Base-by-base conservation (phyloP, 2,329 filamentous ascomycete species). In the Zymoseptoria crescenta region DNA sequence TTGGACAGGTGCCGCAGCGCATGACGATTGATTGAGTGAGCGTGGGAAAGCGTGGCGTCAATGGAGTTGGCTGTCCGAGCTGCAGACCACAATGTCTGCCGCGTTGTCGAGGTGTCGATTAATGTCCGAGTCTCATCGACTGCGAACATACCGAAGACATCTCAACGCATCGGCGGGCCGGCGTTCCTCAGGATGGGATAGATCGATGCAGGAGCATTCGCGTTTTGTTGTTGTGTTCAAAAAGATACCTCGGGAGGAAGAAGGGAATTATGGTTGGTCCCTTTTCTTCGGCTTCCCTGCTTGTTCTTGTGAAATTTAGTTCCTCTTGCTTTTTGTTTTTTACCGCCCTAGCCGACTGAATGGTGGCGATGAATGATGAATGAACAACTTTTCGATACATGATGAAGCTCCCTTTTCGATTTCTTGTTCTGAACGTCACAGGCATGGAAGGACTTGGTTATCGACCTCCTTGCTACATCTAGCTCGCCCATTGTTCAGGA, bases 11-110 rank as follows among this genome's bases (percentile, higher is more conserved):
- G 41, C 66, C 65, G 50, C 60, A 62, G 48, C 62, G 71, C 59
- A 80, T 80, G 78, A 78, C 76, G 56, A 80, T 80, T 67, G 78
- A 80, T 67, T 80, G 62, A 65, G 50, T 7, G 24, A 41, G 10
- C 27, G 10, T 7, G 35, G 35, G 13, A 16, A 45, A 45, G 35
- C 35, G 35, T n/a, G 35, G 35, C 35, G 35, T n/a, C 16, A 13
- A 45, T n/a, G n/a, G n/a, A n/a, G n/a, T n/a, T n/a, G n/a, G n/a
- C n/a, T n/a, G n/a, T n/a, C n/a, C n/a, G n/a, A n/a, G n/a, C n/a
- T n/a, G n/a, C n/a, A n/a, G n/a, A n/a, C n/a, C n/a, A n/a, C n/a
- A n/a, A n/a, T n/a, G n/a, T n/a, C n/a, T n/a, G n/a, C n/a, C n/a
- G n/a, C n/a, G n/a, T n/a, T n/a, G n/a, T n/a, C n/a, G n/a, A n/a